phyloP scores from a whole-genome alignment of 495 filamentous ascomycete species.

The Oleoguttula mirabilis region DNA sequence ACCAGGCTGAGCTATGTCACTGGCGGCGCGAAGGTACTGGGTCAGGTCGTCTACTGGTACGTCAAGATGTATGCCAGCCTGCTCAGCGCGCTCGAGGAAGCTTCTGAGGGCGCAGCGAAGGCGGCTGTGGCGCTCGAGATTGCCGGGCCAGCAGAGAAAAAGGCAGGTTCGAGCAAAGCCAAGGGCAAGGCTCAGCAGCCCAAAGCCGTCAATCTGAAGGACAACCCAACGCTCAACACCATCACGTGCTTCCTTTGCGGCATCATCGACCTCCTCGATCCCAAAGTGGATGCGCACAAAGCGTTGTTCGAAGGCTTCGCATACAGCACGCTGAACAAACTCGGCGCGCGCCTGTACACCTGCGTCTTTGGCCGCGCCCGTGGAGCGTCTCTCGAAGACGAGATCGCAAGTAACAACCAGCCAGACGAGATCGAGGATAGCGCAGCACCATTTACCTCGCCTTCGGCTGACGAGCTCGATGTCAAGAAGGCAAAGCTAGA shows the following conservation, averaged over 20 bases:
- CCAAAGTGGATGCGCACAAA: slow-evolving; percentile 15
- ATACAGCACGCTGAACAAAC: slow-evolving; percentile 22
- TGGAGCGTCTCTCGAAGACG: slow-evolving; percentile 16
- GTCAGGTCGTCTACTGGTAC: slow-evolving; percentile 16
- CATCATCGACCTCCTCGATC: slow-evolving; percentile 12
- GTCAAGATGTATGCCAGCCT: slow-evolving; percentile 13
- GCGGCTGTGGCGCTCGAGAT: background rate
- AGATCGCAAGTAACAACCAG: slow-evolving; percentile 15
- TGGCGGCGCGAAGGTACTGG: slow-evolving; percentile 7
- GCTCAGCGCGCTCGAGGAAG: slow-evolving; percentile 6
- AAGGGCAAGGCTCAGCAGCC: slow-evolving; percentile 3
- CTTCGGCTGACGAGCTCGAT: slow-evolving; percentile 7
- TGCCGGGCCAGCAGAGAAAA: background rate
- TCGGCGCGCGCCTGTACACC: slow-evolving; percentile 22
- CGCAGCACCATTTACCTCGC: background rate
- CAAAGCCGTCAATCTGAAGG: slow-evolving; percentile 1
- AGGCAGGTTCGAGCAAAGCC: background rate
- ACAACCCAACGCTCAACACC: slow-evolving; percentile 2
- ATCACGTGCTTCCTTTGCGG: slow-evolving; percentile 12
- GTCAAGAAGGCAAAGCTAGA: slow-evolving; percentile 18
- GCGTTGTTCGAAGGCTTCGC: slow-evolving; percentile 29
- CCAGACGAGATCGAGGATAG: slow-evolving; percentile 3
- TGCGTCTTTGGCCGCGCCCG: slow-evolving; percentile 21
- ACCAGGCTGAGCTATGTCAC: slow-evolving; percentile 7
- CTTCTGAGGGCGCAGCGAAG: slow-evolving; percentile 1